A percentile compares a stretch with the other conserved stretches of the same genome.
Conservation (phyloP, 129 eudicot species). For the Logfia minima region DNA sequence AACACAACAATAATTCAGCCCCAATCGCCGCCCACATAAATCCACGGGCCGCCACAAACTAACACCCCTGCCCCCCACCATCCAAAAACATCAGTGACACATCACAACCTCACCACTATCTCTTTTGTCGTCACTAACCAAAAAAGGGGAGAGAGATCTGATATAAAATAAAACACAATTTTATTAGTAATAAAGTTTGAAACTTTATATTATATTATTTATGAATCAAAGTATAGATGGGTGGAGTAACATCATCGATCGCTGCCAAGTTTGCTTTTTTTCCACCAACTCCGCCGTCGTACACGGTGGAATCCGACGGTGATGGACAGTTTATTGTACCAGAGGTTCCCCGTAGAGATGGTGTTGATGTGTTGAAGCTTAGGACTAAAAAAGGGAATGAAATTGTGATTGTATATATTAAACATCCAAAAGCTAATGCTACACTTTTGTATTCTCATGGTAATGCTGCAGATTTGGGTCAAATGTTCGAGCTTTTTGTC, state of each 20-base stretch:
- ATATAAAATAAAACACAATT: background rate
- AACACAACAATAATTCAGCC: background rate
- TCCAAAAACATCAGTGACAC: conserved; percentile 28
- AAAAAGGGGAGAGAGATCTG: conserved; percentile 17
- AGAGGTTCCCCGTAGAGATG: conserved; percentile 75
- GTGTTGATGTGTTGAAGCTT: conserved; percentile 69
- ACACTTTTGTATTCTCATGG: conserved; percentile 93
- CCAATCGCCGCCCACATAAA: conserved; percentile 18
- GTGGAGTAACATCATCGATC: conserved; percentile 92
- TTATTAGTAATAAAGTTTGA: conserved; percentile 2
- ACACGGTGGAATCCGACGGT: conserved; percentile 57
- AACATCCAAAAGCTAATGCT: conserved; percentile 72
- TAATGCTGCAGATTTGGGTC: conserved; percentile 97
- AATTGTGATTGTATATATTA: conserved; percentile 68
- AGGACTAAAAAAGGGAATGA: conserved; percentile 80
- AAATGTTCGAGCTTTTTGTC: conserved; percentile 91
- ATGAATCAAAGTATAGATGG: conserved; percentile 68
- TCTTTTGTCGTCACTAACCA: conserved; percentile 13
- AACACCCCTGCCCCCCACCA: conserved; percentile 30
- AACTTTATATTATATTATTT: conserved; percentile 23
- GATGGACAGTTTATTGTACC: conserved; percentile 57
- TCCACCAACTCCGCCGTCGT: conserved; percentile 98
- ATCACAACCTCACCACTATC: conserved; percentile 18
- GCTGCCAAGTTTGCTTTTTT: conserved; percentile 97
- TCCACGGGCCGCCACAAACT: conserved; percentile 27